Conservation (phyloP, 2,329 filamentous ascomycete genomes). For the Ceratocystis destructans region DNA sequence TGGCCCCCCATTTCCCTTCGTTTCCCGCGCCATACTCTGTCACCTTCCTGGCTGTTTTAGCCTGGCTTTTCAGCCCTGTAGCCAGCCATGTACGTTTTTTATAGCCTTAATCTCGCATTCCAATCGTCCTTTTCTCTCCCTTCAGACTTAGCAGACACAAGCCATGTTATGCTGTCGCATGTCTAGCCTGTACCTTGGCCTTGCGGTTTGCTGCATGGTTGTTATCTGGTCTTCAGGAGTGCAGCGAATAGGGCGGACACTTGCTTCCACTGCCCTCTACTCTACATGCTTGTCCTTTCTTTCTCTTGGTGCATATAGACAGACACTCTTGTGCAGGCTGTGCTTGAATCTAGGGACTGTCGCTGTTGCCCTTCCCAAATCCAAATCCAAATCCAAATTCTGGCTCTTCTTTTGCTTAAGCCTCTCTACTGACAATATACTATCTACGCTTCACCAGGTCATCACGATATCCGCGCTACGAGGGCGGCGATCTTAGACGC, state of each 20-base stretch:
- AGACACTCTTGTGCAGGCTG: not conserved
- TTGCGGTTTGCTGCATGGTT: conserved; percentile 12
- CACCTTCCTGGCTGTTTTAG: conserved; percentile 2
- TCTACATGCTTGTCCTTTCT: not conserved
- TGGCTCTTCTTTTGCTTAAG: not conserved
- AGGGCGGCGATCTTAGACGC: conserved; percentile 40
- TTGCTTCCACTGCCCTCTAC: not conserved
- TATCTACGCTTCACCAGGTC: conserved; percentile 27
- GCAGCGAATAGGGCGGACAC: not conserved
- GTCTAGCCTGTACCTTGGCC: not conserved
- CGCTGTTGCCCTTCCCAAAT: not conserved
- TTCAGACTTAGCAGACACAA: not conserved
- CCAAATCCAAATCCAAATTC: not conserved
- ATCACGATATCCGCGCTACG: conserved; percentile 47
- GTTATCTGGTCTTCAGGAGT: not conserved
- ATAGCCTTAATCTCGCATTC: conserved; percentile 7
- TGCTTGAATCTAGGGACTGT: not conserved
- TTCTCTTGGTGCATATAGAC: not conserved
- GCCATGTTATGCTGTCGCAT: not conserved
- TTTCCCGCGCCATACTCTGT: not conserved
- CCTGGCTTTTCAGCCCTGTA: conserved; percentile 12
- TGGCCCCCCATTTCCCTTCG: not conserved
- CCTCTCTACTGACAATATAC: conserved; percentile 2
- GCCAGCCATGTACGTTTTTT: conserved; percentile 14
- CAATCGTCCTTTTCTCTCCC: conserved; percentile 1